phyloP scores from a whole-genome alignment of 257 asterid genomes.

The Solanum microdontum region DNA sequence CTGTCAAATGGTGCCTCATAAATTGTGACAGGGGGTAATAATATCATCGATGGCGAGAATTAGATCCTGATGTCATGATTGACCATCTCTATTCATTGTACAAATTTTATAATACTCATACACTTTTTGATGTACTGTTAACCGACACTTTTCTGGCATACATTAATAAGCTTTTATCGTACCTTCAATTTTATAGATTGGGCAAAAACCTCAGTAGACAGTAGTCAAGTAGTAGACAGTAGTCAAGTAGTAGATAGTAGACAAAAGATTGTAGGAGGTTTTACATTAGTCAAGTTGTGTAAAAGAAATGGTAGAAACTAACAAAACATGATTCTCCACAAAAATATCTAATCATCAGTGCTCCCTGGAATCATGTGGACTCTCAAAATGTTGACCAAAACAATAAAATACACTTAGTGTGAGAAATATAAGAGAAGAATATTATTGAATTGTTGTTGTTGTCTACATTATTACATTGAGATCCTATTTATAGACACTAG shows the following conservation, averaged over 20 bases:
- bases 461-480: too few species aligned
- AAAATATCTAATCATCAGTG: background rate
- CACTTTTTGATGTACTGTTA: background rate
- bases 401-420: background rate
- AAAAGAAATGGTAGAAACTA: background rate
- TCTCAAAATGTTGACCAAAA: background rate
- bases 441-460: too few species aligned
- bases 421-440: too few species aligned
- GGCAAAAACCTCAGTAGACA: background rate
- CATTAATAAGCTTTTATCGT: background rate
- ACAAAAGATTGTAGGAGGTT: background rate
- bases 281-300: background rate
- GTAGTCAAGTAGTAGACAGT: background rate
- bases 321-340: background rate
- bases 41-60: background rate
- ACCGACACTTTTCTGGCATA: background rate
- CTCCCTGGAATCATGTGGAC: background rate
- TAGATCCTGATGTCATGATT: background rate
- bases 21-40: background rate
- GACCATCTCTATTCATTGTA: background rate
- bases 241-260: background rate
- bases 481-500: too few species aligned
- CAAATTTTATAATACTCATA: background rate
- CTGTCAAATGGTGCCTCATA: background rate
- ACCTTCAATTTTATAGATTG: background rate